A percentile compares a stretch with the other conserved stretches of the same genome.
Evolutionary conservation across 306 rosid genomes (phyloP).

Genomic region (Hippophae rhamnoides): DNA sequence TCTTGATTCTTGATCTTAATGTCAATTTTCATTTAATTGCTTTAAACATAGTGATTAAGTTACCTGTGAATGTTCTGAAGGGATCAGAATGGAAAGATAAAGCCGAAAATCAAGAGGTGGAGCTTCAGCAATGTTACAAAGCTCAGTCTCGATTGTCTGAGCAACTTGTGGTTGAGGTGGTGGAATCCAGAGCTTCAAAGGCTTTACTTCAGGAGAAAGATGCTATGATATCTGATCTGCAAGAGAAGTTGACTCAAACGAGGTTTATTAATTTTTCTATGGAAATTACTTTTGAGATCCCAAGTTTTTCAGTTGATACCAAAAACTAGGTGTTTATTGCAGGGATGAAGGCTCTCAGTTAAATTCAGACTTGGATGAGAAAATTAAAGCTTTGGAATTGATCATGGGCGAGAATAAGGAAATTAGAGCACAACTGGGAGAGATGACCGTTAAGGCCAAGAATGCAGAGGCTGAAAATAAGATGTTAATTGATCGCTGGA

Average conservation of each 20-base stretch:
- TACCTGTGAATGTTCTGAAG: conserved; percentile 26
- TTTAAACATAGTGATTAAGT: conserved; percentile 14
- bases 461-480: conserved; percentile 83
- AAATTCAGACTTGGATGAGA: conserved; percentile 61
- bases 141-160: conserved; percentile 86
- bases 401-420: conserved; percentile 64
- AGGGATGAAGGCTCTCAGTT: conserved; percentile 70
- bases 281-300: conserved; percentile 7
- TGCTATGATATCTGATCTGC: conserved; percentile 32
- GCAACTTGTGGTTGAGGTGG: conserved; percentile 95
- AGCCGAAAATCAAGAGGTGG: conserved; percentile 65
- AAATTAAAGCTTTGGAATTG: conserved; percentile 61
- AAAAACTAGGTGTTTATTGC: conserved; percentile 16
- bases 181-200: conserved; percentile 69
- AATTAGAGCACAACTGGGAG: conserved; percentile 54
- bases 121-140: conserved; percentile 93
- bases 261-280: conserved; percentile 32
- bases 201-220: conserved; percentile 63
- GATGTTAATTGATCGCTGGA: conserved; percentile 90
- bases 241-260: conserved; percentile 49
- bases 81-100: conserved; percentile 98
- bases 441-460: conserved; percentile 47
- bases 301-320: conserved; percentile 15
- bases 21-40: neutral
- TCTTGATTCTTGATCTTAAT: neutral